phyloP scores from a whole-genome alignment of 2,329 filamentous ascomycete species.

The Tolypocladium endophyticum region DNA sequence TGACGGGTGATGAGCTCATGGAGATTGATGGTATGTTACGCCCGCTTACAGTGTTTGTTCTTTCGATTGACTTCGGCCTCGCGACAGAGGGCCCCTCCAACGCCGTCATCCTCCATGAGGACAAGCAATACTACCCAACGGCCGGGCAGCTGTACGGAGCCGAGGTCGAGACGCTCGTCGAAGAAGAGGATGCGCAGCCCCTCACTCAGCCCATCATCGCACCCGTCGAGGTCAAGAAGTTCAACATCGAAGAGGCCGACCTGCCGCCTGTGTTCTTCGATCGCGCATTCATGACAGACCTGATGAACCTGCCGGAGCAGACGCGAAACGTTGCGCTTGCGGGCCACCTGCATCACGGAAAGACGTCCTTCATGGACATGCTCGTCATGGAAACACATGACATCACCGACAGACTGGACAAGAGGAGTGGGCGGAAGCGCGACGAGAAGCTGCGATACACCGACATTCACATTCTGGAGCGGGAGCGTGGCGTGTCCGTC shows the following conservation, averaged over 20 bases:
- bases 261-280: slow-evolving; percentile 82
- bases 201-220: slow-evolving; percentile 88
- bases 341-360: slow-evolving; percentile 92
- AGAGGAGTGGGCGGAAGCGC: slow-evolving; percentile 66
- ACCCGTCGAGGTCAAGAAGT: slow-evolving; percentile 90
- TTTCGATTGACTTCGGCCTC: neutral
- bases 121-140: slow-evolving; percentile 99
- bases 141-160: slow-evolving; percentile 89
- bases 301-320: slow-evolving; percentile 94
- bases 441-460: slow-evolving; percentile 94
- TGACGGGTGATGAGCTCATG: slow-evolving; percentile 76
- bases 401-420: slow-evolving; percentile 66
- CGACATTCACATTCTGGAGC: slow-evolving; percentile 80
- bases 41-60: too few species aligned
- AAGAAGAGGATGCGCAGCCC: slow-evolving; percentile 94
- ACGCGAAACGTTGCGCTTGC: slow-evolving; percentile 86
- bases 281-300: slow-evolving; percentile 83
- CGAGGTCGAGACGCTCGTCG: slow-evolving; percentile 89
- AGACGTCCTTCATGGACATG: slow-evolving; percentile 98
- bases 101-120: slow-evolving; percentile 94
- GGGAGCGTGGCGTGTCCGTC: slow-evolving; percentile 81
- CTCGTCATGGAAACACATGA: slow-evolving; percentile 92
- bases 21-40: slow-evolving; percentile 63
- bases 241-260: slow-evolving; percentile 84
- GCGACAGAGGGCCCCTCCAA: slow-evolving; percentile 71